Percentiles rank a stretch among this genome's conserved stretches.
Conservation (phyloP, 768 basidiomycete genomes). For the Tulasnella sp. region DNA sequence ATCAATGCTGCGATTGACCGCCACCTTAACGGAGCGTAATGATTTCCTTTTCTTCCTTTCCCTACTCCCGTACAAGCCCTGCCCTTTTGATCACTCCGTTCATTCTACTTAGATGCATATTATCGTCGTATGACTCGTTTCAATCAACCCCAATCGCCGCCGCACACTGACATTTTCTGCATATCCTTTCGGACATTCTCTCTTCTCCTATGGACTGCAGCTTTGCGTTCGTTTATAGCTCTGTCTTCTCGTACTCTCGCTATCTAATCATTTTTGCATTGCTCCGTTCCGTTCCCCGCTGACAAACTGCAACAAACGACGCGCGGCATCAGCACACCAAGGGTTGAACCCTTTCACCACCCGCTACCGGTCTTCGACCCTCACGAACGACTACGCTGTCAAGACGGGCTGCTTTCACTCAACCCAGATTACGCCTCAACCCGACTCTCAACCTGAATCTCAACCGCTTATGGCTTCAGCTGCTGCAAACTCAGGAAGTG, state of each 20-base stretch:
- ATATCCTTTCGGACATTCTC: slow-evolving; percentile 6
- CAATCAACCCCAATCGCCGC: slow-evolving; percentile 1
- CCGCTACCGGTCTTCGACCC: not conserved
- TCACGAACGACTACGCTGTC: not conserved
- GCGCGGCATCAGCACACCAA: not conserved
- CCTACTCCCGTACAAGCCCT: not conserved
- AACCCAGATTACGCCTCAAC: not conserved
- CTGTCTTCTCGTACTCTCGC: slow-evolving; percentile 6
- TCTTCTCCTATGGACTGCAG: not conserved
- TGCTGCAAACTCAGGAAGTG: not conserved
- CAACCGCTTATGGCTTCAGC: not conserved
- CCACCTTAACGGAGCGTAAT: slow-evolving; percentile 14
- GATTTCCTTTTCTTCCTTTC: not conserved
- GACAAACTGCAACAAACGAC: not conserved
- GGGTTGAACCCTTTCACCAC: slow-evolving; percentile 7
- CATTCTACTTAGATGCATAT: not conserved
- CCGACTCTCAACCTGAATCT: not conserved
- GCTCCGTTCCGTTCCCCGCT: not conserved
- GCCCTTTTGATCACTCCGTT: not conserved
- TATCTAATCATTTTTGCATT: slow-evolving; percentile 9
- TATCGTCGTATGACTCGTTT: not conserved
- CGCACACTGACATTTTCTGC: slow-evolving; percentile 3
- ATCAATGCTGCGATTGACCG: slow-evolving; percentile 80
- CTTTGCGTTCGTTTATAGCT: not conserved
- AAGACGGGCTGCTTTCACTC: not conserved